Evolutionary conservation across 805 yeast species (phyloP), one percentile per base, ranked within the genome.

Genomic region (Torulaspora indica): DNA sequence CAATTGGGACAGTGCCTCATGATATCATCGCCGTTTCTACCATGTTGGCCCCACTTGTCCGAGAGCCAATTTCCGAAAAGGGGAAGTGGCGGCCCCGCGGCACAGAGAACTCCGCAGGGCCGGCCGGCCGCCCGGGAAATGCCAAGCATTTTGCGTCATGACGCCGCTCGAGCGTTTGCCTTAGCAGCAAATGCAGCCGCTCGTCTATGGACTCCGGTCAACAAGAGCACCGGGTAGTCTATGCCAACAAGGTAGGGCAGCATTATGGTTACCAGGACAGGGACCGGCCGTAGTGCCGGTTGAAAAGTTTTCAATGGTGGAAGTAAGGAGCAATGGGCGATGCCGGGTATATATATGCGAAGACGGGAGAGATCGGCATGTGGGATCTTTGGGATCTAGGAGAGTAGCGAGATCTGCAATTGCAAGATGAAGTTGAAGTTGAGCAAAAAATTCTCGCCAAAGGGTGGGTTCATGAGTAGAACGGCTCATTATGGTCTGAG

Each of bases 401-500:
- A 20, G 22, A 20, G 22, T 20, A 20, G 22, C 32, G 9, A 31
- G 34, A 14, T 31, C 20, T 14, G 5, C n/a, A 15, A 18, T 14
- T 31, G 18, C 5, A 31, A 12, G 15, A 20, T 20, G 22, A 13
- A 5, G 8, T 23, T 36, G 22, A 23, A 30, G 27, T 23, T 31
- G 35, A 13, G 27, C 24, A 31, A 40, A 15, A 34, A 35, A 35
- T 28, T 17, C 23, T 36, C 37, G 47, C 74, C 75, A 47, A 73
- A 74, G 60, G 35, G 39, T 13, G 42, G 31, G 20, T 35, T 46
- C 14, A 35, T 50, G 42, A 46, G 43, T 46, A 72, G 72, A 65
- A 77, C 81, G 33, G 72, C 75, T 49, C 78, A 83, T 8, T 61
- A 70, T 43, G 85, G 86, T 15, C 63, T 79, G 8, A 59, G 63